Percentiles rank a stretch among this genome's conserved stretches.
Conservation (phyloP, 306 rosid species). For the Ochetophila trinervis region DNA sequence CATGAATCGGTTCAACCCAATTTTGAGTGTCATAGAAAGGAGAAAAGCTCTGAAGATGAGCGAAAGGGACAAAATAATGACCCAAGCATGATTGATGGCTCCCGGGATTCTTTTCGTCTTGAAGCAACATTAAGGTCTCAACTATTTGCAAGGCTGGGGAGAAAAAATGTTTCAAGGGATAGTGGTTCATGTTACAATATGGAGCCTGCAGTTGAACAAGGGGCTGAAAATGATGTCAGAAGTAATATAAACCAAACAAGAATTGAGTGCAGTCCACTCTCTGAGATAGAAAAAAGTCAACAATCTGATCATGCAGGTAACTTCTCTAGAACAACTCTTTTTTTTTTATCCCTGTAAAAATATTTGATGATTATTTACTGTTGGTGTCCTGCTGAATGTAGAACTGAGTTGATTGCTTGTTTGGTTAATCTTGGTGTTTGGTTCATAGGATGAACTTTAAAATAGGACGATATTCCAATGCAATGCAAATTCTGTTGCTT, state of each 20-base stretch:
- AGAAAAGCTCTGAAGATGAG: slow-evolving; percentile 30
- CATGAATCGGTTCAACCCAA: slow-evolving; percentile 41
- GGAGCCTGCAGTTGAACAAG: slow-evolving; percentile 42
- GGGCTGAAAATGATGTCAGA: slow-evolving; percentile 53
- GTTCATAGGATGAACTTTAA: too few relatives aligned
- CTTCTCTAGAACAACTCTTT: background rate
- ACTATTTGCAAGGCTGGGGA: slow-evolving; percentile 65
- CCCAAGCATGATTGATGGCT: slow-evolving; percentile 33
- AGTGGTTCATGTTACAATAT: slow-evolving; percentile 33
- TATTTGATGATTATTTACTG: background rate
- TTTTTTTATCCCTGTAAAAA: background rate
- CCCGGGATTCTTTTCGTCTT: slow-evolving; percentile 71
- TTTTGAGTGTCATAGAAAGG: slow-evolving; percentile 26
- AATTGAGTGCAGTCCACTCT: slow-evolving; percentile 23
- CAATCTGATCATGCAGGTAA: slow-evolving; percentile 44
- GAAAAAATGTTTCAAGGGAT: slow-evolving; percentile 39
- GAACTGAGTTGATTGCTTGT: background rate
- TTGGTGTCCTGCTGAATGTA: background rate
- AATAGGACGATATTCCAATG: too few relatives aligned
- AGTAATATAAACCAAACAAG: slow-evolving; percentile 33
- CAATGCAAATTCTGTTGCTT: too few relatives aligned
- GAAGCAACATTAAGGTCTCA: slow-evolving; percentile 82
- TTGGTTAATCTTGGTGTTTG: slow-evolving; percentile 2
- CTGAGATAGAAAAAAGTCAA: slow-evolving; percentile 31
- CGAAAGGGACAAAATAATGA: slow-evolving; percentile 33